These are phyloP conservation scores for Termitomyces sp. DNA, from an alignment of 768 basidiomycete genomes.

Conservation along the genomic window DNA sequence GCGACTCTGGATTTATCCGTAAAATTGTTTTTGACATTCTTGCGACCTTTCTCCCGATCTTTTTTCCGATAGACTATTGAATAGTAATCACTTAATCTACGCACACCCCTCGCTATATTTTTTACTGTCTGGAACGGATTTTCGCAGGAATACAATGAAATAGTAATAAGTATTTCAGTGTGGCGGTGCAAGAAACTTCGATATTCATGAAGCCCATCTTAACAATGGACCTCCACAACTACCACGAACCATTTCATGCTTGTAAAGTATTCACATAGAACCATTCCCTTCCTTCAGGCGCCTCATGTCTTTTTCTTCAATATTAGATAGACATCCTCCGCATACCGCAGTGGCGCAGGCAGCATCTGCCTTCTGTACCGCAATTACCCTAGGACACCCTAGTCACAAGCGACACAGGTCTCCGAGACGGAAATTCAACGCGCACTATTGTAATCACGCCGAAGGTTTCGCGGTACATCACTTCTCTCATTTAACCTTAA, in stretches of 20 bases:
- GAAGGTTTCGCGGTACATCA: background rate
- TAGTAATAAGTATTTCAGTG: background rate
- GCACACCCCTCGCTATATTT: background rate
- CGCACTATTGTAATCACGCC: background rate
- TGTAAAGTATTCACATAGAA: background rate
- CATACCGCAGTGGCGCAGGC: background rate
- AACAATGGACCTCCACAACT: background rate
- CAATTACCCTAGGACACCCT: background rate
- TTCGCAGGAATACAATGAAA: background rate
- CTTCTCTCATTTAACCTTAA: background rate
- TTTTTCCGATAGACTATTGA: background rate
- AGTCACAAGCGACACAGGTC: background rate
- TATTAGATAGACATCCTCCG: no score
- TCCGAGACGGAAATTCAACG: background rate
- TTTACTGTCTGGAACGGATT: background rate
- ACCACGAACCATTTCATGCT: background rate
- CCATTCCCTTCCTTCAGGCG: background rate
- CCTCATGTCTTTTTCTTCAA: background rate
- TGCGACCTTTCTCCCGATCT: background rate
- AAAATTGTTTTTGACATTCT: background rate
- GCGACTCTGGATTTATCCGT: background rate
- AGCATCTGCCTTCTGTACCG: background rate
- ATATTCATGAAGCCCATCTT: background rate
- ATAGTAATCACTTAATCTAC: background rate
- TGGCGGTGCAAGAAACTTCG: background rate